Base-by-base conservation (phyloP, 129 eudicot species). In the Erigeron canadensis region DNA sequence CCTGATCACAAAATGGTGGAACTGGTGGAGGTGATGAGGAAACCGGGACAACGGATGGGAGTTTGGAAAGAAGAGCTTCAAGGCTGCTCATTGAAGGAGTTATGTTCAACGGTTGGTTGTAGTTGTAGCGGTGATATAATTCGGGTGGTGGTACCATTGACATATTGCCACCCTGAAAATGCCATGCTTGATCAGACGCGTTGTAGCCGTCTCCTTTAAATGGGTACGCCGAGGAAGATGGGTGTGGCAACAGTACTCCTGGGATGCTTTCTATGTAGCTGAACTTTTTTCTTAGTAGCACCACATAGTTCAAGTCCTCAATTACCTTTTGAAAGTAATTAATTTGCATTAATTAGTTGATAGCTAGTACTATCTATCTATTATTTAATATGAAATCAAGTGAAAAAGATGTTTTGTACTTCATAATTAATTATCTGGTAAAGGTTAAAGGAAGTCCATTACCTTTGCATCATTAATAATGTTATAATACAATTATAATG, bases 11-110 rank as follows among this genome's bases (percentile, higher is more conserved):
- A 57, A 65, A 73, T 0, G 67, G 76, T 4, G 81, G 71, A 23
- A 77, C 66, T 5, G 82, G 81, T 2, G 79, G 84, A 12, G 81
- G 39, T 28, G 81, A 54, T 9, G 87, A 73, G 39, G 86, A 74
- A 39, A 65, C 81, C 1, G 99, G 99, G 72, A 81, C 84, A 15
- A 95, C 97, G 0, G 97, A 90, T 9, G 99, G 99, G 40, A 95
- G 95, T 67, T 95, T 95, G 6, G 99, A 90, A 28, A 95, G 89
- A 53, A 95, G 91, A 7, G 97, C 94, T 74, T 95, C 99, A n/a
- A 95, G 96, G 83, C 99, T 95, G 74, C 96, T 95, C 99, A 95
- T 95, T 5, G 99, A 95, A 4, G 99, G 99, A 66, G 97, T 86
- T 58, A 95, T 86, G 58, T 70, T 86, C 80, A 82, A 67, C 16